Percentiles rank a stretch among this genome's conserved stretches.
phyloP scores from a whole-genome alignment of 2,329 filamentous ascomycete genomes.

The Xylariaceae sp. region DNA sequence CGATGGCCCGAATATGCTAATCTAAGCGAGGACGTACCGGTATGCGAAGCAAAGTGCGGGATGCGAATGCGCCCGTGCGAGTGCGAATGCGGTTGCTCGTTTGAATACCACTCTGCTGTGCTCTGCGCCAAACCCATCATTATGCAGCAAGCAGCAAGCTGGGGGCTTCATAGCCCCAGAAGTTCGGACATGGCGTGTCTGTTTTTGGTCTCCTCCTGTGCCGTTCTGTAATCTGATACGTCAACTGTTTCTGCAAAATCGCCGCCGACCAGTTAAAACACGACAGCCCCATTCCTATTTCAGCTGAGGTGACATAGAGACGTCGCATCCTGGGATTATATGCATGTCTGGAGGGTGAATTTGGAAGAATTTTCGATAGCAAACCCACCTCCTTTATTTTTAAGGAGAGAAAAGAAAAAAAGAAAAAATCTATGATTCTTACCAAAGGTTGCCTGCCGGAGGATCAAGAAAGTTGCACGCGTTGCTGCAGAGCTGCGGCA shows the following conservation, averaged over 20 bases:
- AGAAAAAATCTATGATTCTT: background rate
- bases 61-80: conserved; percentile 8
- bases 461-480: background rate
- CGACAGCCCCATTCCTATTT: background rate
- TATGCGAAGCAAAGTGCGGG: background rate
- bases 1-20: too few species aligned
- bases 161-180: conserved; percentile 15
- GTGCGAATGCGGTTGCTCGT: too few species aligned
- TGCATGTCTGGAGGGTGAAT: too few species aligned
- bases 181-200: conserved; percentile 7
- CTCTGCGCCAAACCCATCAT: too few species aligned
- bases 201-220: conserved; percentile 22
- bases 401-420: too few species aligned
- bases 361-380: too few species aligned
- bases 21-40: too few species aligned
- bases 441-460: background rate
- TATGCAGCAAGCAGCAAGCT: too few species aligned
- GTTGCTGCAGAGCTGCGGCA: conserved; percentile 12
- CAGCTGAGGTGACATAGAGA: conserved; percentile 16
- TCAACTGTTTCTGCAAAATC: conserved; percentile 20
- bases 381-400: too few species aligned
- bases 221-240: conserved; percentile 20
- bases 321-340: conserved; percentile 25
- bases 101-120: too few species aligned
- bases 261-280: conserved; percentile 5